These are phyloP conservation scores for Microcyclospora tardicrescens DNA, from an alignment of 2,329 filamentous ascomycete species.

Conservation along the genomic window DNA sequence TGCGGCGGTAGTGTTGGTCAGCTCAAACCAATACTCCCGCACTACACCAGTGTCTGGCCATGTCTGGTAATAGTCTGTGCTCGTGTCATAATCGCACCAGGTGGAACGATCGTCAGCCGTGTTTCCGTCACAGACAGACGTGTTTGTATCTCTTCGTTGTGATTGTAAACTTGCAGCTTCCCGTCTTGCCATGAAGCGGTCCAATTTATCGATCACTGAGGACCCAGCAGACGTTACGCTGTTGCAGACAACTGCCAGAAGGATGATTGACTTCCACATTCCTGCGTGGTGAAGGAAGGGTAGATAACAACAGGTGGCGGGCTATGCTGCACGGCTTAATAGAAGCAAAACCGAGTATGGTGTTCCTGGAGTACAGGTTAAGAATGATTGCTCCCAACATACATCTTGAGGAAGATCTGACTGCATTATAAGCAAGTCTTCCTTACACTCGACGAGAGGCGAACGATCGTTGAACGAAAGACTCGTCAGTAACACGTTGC, in stretches of 20 bases:
- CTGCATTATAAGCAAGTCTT: too few relatives aligned
- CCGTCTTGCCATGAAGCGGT: not conserved
- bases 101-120: constrained; percentile 16
- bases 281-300: not conserved
- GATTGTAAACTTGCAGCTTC: not conserved
- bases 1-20: constrained; percentile 30
- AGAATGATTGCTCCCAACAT: too few relatives aligned
- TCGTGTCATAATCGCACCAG: constrained; percentile 24
- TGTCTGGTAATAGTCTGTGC: constrained; percentile 24
- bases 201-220: not conserved
- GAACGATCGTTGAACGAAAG: too few relatives aligned
- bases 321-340: too few relatives aligned
- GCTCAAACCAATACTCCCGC: constrained; percentile 32
- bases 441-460: too few relatives aligned
- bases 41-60: constrained; percentile 24
- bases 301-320: not conserved
- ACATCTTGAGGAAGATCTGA: too few relatives aligned
- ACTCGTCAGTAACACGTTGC: too few relatives aligned
- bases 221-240: too few relatives aligned
- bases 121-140: constrained; percentile 17
- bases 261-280: not conserved
- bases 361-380: too few relatives aligned
- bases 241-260: too few relatives aligned
- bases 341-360: too few relatives aligned
- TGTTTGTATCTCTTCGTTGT: not conserved